Base-by-base conservation (phyloP, 768 basidiomycete species). In the Lentinula raphanica region DNA sequence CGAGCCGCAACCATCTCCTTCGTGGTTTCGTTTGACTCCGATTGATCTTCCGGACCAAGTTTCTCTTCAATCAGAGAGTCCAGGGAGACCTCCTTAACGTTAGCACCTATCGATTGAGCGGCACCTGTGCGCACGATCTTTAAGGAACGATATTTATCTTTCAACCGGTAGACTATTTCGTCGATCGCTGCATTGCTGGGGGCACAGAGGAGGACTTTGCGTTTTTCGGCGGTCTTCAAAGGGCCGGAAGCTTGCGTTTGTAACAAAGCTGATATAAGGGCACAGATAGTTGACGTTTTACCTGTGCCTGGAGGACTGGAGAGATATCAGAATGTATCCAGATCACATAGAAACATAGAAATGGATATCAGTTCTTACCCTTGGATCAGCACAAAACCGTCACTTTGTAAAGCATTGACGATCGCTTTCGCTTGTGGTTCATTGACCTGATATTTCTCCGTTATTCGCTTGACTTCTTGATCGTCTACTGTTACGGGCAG, bases 151-250 rank as follows among this genome's bases (percentile, higher is more conserved):
- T 81, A 78, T 56, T 84, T 78, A 46, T 90, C 86, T 67, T 89
- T 92, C 49, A 99, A 74, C 39, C 97, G 88, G 64, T 84, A 81
- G 6, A 92, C 91, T 17, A 99, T 87, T 74, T 99, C 97, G 66
- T 99, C 95, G 39, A 99, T 95, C 25, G 97, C 97, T 17, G 97
- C 97, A 71, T 99, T 99, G 72, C 92, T 95, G 1, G 97, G 97
- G 0, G 97, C 97, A 66, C 97, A 99, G 36, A 99, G 78, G 17
- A 99, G 80, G 42, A 98, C 77, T 67, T 88, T 85, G 13, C 79
- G 74, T 70, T 79, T 61, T 80, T 79, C 29, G 69, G 68, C 13
- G 72, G 72, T 35, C 11, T 81, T 72, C 50, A 86, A 79, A 21
- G 79, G 64, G 9, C 82, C 77, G 25, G 80, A 72, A 1, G 81